Percentiles rank a stretch among this genome's conserved stretches.
Conservation (phyloP, 2,329 filamentous ascomycete genomes). For the Monosporascus cannonballus region DNA sequence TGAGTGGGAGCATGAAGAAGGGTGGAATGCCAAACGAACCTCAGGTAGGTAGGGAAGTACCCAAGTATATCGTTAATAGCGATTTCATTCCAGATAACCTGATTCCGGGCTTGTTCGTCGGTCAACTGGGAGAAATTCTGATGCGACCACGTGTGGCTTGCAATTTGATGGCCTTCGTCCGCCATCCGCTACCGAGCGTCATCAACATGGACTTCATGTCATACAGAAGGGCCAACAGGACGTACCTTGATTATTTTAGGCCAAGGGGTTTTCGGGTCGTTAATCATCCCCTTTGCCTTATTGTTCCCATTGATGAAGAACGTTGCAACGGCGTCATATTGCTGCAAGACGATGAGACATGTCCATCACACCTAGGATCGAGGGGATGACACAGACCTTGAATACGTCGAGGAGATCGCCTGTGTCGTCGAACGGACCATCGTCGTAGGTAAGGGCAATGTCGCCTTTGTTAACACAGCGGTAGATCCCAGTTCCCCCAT, state of each 20-base stretch:
- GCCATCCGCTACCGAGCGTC: slow-evolving; percentile 23
- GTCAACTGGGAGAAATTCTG: slow-evolving; percentile 26
- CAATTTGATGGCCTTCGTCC: slow-evolving; percentile 27
- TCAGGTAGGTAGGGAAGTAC: slow-evolving; percentile 28
- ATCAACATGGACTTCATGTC: slow-evolving; percentile 7
- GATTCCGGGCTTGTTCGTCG: slow-evolving; percentile 22
- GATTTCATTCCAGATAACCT: slow-evolving; percentile 29
- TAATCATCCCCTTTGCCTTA: slow-evolving; percentile 44
- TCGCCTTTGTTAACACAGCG: slow-evolving; percentile 6
- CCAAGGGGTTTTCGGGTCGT: slow-evolving; percentile 31
- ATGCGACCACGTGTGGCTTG: slow-evolving; percentile 29
- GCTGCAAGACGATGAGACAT: slow-evolving; percentile 24
- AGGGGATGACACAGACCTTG: background rate
- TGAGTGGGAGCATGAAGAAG: background rate
- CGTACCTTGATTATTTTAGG: slow-evolving; percentile 22
- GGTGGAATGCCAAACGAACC: slow-evolving; percentile 10
- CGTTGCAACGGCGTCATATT: slow-evolving; percentile 53
- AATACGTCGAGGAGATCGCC: slow-evolving; percentile 14
- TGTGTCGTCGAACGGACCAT: slow-evolving; percentile 17
- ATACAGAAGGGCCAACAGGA: background rate
- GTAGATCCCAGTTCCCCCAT: slow-evolving; percentile 8
- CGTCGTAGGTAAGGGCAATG: slow-evolving; percentile 22
- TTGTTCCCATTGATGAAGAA: slow-evolving; percentile 56
- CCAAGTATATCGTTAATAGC: slow-evolving; percentile 28
- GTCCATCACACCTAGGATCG: background rate